Evolutionary conservation across 768 basidiomycete genomes (phyloP).

Genomic region (Podaxis sp.): DNA sequence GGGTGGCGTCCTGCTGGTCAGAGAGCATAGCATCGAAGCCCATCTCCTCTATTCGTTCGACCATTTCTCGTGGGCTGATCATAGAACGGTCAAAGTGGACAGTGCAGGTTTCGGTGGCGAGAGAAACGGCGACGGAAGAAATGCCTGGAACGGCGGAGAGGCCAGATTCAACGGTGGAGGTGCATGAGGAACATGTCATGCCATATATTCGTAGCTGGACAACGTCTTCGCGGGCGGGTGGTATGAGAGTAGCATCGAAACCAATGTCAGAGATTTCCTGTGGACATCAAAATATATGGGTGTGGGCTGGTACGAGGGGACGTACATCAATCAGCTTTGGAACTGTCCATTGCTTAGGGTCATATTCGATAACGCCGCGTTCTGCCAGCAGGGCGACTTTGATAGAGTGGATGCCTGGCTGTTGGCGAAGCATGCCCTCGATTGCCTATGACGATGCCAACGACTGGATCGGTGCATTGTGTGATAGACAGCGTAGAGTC

Average conservation of each 20-base stretch:
- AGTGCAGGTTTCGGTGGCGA: conserved; percentile 73
- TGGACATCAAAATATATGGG: conserved; percentile 7
- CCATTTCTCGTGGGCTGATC: conserved; percentile 82
- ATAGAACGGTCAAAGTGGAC: conserved; percentile 72
- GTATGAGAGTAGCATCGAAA: conserved; percentile 83
- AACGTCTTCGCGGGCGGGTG: conserved; percentile 58
- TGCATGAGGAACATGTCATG: conserved; percentile 89
- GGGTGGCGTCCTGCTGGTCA: conserved; percentile 78
- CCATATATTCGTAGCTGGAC: conserved; percentile 82
- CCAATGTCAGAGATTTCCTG: conserved; percentile 94
- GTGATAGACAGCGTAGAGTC: neutral
- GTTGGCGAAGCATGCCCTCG: conserved; percentile 76
- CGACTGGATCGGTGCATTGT: neutral
- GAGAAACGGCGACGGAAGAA: conserved; percentile 65
- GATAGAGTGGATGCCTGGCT: conserved; percentile 86
- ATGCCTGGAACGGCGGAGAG: conserved; percentile 74
- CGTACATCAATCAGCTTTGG: conserved; percentile 77
- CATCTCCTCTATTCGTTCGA: conserved; percentile 83
- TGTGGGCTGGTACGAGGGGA: conserved; percentile 14
- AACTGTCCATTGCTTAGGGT: conserved; percentile 74
- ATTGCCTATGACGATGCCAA: conserved; percentile 55
- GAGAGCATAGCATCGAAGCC: conserved; percentile 89
- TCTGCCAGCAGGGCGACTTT: conserved; percentile 98
- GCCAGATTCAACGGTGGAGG: conserved; percentile 69
- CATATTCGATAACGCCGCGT: conserved; percentile 88